A percentile compares a stretch with the other conserved stretches of the same genome.
These are phyloP conservation scores for Pleurotus ostreatus DNA, from an alignment of 768 basidiomycete species.

Conservation along the genomic window DNA sequence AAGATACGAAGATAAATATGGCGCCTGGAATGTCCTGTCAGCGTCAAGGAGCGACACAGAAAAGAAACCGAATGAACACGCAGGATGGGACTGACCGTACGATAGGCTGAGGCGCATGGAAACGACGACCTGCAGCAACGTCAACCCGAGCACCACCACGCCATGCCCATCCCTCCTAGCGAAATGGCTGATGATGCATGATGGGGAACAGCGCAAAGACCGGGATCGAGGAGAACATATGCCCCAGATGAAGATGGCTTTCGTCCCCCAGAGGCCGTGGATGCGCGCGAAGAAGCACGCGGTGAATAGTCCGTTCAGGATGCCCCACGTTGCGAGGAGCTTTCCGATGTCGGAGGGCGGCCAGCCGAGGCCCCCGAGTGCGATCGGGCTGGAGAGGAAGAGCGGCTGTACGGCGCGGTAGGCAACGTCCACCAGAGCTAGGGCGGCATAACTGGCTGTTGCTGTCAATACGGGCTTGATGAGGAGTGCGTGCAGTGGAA, in stretches of 20 bases:
- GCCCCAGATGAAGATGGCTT: slow-evolving; percentile 41
- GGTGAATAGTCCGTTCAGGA: slow-evolving; percentile 51
- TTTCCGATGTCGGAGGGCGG: slow-evolving; percentile 49
- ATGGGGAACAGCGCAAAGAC: slow-evolving; percentile 42
- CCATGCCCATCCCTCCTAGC: too few species aligned
- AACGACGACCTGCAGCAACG: slow-evolving; percentile 22
- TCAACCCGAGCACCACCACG: slow-evolving; percentile 21
- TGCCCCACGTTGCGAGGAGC: slow-evolving; percentile 46
- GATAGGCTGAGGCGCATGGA: slow-evolving; percentile 26
- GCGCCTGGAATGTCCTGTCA: neutral
- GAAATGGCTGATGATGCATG: slow-evolving; percentile 30
- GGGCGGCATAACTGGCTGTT: slow-evolving; percentile 61
- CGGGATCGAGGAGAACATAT: slow-evolving; percentile 35
- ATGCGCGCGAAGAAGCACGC: slow-evolving; percentile 47
- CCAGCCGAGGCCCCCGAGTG: slow-evolving; percentile 55
- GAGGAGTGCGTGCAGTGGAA: slow-evolving; percentile 30
- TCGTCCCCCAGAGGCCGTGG: slow-evolving; percentile 51
- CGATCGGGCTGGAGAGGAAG: slow-evolving; percentile 53
- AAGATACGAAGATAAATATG: slow-evolving; percentile 1
- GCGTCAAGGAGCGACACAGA: too few species aligned
- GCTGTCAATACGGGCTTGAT: slow-evolving; percentile 60
- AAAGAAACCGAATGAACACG: too few species aligned
- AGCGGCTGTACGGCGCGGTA: slow-evolving; percentile 39
- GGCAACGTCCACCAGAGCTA: slow-evolving; percentile 49
- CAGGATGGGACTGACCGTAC: slow-evolving; percentile 23